Evolutionary conservation across 306 rosid genomes (phyloP), one percentile per base, ranked within the genome.

Genomic region (Fagus sylvatica): DNA sequence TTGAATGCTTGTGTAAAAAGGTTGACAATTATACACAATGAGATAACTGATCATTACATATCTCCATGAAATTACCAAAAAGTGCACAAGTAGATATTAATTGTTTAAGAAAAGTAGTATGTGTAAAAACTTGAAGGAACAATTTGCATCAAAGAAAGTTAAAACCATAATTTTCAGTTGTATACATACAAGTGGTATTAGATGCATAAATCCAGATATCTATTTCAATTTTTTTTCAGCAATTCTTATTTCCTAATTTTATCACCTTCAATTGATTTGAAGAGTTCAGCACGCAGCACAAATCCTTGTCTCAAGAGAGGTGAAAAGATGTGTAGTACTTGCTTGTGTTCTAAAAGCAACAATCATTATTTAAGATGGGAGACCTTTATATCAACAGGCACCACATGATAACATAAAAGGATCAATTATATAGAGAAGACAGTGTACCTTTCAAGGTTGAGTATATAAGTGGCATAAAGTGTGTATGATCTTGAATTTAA

Each of bases 391-490:
- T 62, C 62, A 79, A 74, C 59, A 64, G 57, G 54, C 77, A 65
- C 73, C 39, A 3, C 56, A 76, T 67, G 78, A 82, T 60, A 56
- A 60, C 60, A 69, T 61, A 30, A 82, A 62, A 61, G 70, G 39
- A 76, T 61, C 68, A 65, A 75, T 69, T 69, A 76, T 61, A 72
- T 62, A 81, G 54, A 79, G 82, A 76, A 67, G 78, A 57, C 57
- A 65, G 22, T 28, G 51, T 87, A 94, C 98, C 98, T 75, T 87
- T 94, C 97, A 76, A 94, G 92, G 84, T 94, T 89, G 81, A 94
- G 91, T 81, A 94, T 78, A 76, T 83, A 78, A 53, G 92, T 79
- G 41, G 80, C 77, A 75, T 80, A 73, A 71, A n/a, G 84, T 72
- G 89, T 84, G 62, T 83, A 75, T 70, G 98, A 87, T 75, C 67